Base-by-base conservation (phyloP, 371 early-diverging fungal genomes). In the Funneliformis caledonium region DNA sequence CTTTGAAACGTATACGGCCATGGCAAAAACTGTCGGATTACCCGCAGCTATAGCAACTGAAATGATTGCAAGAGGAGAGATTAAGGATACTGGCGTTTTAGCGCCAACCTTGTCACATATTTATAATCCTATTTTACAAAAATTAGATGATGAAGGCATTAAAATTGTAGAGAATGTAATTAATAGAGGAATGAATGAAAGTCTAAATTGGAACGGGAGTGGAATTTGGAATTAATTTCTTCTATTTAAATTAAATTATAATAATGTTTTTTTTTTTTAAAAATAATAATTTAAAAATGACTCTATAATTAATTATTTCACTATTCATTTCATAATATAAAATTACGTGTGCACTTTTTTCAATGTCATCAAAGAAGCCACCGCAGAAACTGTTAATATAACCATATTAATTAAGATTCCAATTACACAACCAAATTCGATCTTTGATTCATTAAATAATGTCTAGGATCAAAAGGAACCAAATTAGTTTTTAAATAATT, bases 1-100 rank as follows among this genome's bases (percentile, higher is more conserved):
- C 2, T 89, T 91, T 60, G 88, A 88, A 56, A 89, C 89, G 0
- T 91, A 92, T 83, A 93, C 95, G 33, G 96, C 96, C 9, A 97
- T 97, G 97, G 96, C 97, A 16, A 93, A 93, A 80, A 95, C 96
- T 1, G 97, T 97, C 16, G 96, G 96, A 4, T 81, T 94, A 14
- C 97, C 97, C 9, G 93, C 94, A 42, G 97, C 96, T 1, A 94
- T 97, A 87, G 94, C 93, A 0, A 88, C 93, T n/a, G 93, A 96
- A 75, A 87, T 96, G 87, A 81, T 97, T 43, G 83, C 96, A 79
- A 88, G 93, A 77, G 92, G 84, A n/a, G 83, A 85, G 84, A 87
- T 90, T 43, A 86, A 84, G 31, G 91, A 88, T 83, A 87, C 84
- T 80, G 97, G 97, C 60, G 92, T 97, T 0, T 83, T 93, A 64